phyloP scores from a whole-genome alignment of 345 rosid species.

The Acer negundo region DNA sequence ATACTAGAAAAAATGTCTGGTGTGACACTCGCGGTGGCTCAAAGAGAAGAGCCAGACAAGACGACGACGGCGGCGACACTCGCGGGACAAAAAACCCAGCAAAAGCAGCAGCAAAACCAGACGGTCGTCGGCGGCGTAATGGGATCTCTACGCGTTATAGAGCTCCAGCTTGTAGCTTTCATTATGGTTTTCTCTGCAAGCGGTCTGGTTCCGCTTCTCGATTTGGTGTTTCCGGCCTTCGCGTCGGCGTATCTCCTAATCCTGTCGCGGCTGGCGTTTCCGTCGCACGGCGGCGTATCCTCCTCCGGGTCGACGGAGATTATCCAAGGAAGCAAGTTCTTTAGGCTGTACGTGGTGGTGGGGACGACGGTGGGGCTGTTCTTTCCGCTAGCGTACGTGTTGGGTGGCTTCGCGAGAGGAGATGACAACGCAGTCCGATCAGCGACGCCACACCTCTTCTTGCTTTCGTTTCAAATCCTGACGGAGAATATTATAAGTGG shows the following conservation, averaged over 20 bases:
- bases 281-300: conserved; percentile 37
- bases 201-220: conserved; percentile 86
- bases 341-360: conserved; percentile 56
- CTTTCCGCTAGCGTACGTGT: conserved; percentile 77
- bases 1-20: conserved; percentile 58
- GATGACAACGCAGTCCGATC: conserved; percentile 75
- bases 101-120: conserved; percentile 32
- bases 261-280: conserved; percentile 74
- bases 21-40: conserved; percentile 61
- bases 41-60: conserved; percentile 39
- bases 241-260: conserved; percentile 55
- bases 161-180: conserved; percentile 88
- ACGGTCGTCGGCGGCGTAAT: conserved; percentile 45
- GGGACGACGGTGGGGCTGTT: conserved; percentile 82
- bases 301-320: conserved; percentile 48
- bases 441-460: conserved; percentile 80
- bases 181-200: conserved; percentile 83
- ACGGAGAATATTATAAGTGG: conserved; percentile 78
- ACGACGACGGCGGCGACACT: not conserved
- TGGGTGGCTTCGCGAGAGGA: conserved; percentile 93
- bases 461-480: conserved; percentile 86
- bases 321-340: conserved; percentile 59
- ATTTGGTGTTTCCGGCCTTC: conserved; percentile 78
- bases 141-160: conserved; percentile 82
- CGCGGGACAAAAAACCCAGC: conserved; percentile 23